A percentile compares a stretch with the other conserved stretches of the same genome.
Evolutionary conservation across 2,329 filamentous ascomycete genomes (phyloP).

Genomic region (Clarireedia monteithiana): DNA sequence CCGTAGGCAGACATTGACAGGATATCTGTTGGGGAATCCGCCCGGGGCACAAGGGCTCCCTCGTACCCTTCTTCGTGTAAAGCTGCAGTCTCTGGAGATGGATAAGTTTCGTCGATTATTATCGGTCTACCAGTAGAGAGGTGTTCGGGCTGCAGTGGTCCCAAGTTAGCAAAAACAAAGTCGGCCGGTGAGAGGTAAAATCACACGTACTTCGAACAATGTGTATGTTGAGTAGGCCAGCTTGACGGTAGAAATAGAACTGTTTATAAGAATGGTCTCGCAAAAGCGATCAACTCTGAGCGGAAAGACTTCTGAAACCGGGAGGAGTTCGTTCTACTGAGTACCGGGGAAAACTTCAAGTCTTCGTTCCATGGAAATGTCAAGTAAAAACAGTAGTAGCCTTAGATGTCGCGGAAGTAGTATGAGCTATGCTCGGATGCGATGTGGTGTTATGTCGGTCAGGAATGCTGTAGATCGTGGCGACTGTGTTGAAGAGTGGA

Average conservation of each 20-base stretch:
- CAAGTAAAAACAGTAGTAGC: not conserved
- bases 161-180: slow-evolving; percentile 16
- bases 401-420: no score
- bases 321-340: not conserved
- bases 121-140: slow-evolving; percentile 25
- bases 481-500: not conserved
- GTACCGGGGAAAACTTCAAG: not conserved
- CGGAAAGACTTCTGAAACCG: not conserved
- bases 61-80: slow-evolving; percentile 31
- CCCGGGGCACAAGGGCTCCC: slow-evolving; percentile 29
- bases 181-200: not conserved
- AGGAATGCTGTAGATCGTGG: not conserved
- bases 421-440: no score
- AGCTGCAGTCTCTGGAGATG: slow-evolving; percentile 29
- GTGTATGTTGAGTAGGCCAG: slow-evolving; percentile 30
- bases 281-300: not conserved
- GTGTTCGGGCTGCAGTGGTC: slow-evolving; percentile 23
- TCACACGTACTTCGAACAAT: slow-evolving; percentile 26
- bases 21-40: slow-evolving; percentile 25
- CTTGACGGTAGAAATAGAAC: slow-evolving; percentile 24
- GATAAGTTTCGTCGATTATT: slow-evolving; percentile 30
- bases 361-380: slow-evolving; percentile 13
- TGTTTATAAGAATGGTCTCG: not conserved
- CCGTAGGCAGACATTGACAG: slow-evolving; percentile 77
- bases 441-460: not conserved